These are phyloP conservation scores for Clonostachys chloroleuca DNA, from an alignment of 2,329 filamentous ascomycete genomes.

Conservation along the genomic window DNA sequence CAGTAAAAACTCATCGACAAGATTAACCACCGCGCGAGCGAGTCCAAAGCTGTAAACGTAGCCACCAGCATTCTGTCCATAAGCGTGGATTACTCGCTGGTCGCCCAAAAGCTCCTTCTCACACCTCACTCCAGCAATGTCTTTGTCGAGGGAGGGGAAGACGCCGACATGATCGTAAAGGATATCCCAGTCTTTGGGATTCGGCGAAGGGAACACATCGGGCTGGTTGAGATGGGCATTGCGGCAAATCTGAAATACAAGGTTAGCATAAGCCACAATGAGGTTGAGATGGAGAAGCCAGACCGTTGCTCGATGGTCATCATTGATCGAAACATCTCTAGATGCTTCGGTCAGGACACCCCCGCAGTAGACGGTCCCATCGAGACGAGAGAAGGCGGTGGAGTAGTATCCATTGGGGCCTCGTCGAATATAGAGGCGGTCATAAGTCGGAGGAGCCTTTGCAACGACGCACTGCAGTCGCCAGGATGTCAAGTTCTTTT, in stretches of 20 bases:
- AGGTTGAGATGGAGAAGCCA: not conserved
- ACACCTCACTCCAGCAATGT: not conserved
- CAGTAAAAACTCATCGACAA: too few relatives aligned
- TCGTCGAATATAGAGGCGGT: constrained; percentile 4
- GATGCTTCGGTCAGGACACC: constrained; percentile 6
- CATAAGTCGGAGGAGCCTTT: constrained; percentile 1
- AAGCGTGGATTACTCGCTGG: constrained; percentile 1
- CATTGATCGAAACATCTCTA: constrained; percentile 3
- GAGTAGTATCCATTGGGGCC: constrained; percentile 5
- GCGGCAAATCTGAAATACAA: constrained; percentile 2
- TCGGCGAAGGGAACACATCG: constrained; percentile 1
- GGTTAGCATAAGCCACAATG: not conserved
- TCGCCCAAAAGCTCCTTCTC: not conserved
- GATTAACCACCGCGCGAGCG: not conserved
- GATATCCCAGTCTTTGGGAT: not conserved
- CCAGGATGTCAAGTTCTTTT: constrained; percentile 1
- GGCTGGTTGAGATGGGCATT: constrained; percentile 2
- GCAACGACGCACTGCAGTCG: constrained; percentile 7
- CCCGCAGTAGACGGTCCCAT: constrained; percentile 9
- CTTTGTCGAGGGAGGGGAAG: not conserved
- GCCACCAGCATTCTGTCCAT: not conserved
- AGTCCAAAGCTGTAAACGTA: not conserved
- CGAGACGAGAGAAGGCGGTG: constrained; percentile 6
- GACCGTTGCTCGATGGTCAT: not conserved
- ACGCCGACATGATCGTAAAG: constrained; percentile 1